These are phyloP conservation scores for Suhomyces bolitotheri DNA, from an alignment of 1,139 yeast species.

Conservation along the genomic window DNA sequence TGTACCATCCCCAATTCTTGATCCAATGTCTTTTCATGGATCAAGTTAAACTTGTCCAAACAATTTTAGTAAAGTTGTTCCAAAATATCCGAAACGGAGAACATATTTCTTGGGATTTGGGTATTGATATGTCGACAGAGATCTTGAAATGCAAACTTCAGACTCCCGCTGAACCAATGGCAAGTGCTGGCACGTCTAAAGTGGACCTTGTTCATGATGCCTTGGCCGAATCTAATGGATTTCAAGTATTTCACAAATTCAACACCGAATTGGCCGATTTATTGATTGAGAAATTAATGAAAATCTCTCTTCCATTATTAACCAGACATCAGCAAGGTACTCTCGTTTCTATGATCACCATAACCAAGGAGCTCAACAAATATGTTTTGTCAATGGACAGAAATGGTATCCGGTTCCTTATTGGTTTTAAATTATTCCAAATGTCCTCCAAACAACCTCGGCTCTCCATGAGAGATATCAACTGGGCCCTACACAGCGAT, in stretches of 20 bases:
- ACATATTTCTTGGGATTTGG: constrained; percentile 37
- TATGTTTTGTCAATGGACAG: constrained; percentile 57
- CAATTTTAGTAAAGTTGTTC: constrained; percentile 56
- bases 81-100: constrained; percentile 46
- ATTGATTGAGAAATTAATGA: constrained; percentile 61
- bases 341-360: constrained; percentile 65
- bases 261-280: constrained; percentile 47
- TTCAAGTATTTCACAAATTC: constrained; percentile 41
- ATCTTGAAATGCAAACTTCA: constrained; percentile 12
- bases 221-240: constrained; percentile 1
- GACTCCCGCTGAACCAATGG: constrained; percentile 2
- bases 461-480: constrained; percentile 75
- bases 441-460: constrained; percentile 41
- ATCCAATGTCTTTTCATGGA: constrained; percentile 75
- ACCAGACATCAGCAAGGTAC: constrained; percentile 93
- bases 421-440: constrained; percentile 72
- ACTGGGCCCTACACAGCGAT: constrained; percentile 86
- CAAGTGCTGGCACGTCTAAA: constrained; percentile 10
- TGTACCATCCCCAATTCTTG: constrained; percentile 88
- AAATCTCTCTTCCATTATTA: constrained; percentile 69
- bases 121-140: constrained; percentile 26
- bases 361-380: constrained; percentile 56
- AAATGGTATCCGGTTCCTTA: constrained; percentile 69
- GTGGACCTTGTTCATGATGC: constrained; percentile 4
- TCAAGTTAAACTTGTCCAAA: constrained; percentile 56